These are phyloP conservation scores for Pseudogymnoascus sp. DNA, from an alignment of 2,329 filamentous ascomycete genomes.

Conservation along the genomic window DNA sequence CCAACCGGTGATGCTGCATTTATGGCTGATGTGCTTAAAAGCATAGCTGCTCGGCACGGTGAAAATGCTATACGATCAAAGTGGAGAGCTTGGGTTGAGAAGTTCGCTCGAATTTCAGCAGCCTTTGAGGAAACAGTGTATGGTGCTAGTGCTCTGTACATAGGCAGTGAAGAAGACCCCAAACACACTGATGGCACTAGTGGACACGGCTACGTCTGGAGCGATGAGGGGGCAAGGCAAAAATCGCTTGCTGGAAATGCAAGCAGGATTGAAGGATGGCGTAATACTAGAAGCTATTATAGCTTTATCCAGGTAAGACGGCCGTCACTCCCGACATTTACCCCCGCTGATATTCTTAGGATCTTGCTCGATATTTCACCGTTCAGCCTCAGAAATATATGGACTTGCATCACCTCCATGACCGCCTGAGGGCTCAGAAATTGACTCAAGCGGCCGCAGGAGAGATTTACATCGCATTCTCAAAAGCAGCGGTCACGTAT, in stretches of 20 bases:
- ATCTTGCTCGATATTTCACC: background rate
- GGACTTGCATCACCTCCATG: slow-evolving; percentile 86
- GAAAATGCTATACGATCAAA: slow-evolving; percentile 85
- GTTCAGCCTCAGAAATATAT: slow-evolving; percentile 53
- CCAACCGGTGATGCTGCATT: slow-evolving; percentile 81
- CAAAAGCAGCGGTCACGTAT: slow-evolving; percentile 67
- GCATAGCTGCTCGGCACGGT: slow-evolving; percentile 77
- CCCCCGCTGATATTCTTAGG: background rate
- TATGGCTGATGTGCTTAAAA: slow-evolving; percentile 75
- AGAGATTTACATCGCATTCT: slow-evolving; percentile 76
- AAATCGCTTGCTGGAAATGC: slow-evolving; percentile 87
- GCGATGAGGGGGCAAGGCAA: slow-evolving; percentile 69
- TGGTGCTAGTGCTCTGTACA: slow-evolving; percentile 80
- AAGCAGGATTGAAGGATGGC: slow-evolving; percentile 91
- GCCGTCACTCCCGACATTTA: slow-evolving; percentile 17
- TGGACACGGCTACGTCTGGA: slow-evolving; percentile 94
- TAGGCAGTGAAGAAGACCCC: slow-evolving; percentile 66
- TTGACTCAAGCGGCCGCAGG: slow-evolving; percentile 67
- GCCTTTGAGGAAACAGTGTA: slow-evolving; percentile 95
- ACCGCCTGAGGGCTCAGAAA: slow-evolving; percentile 75
- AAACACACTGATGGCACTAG: slow-evolving; percentile 48
- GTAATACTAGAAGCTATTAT: slow-evolving; percentile 90
- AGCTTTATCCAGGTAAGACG: slow-evolving; percentile 72
- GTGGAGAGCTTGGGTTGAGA: slow-evolving; percentile 89
- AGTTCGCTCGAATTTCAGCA: slow-evolving; percentile 85